Evolutionary conservation across 2,329 filamentous ascomycete genomes (phyloP).

Genomic region (Nemania sp.): DNA sequence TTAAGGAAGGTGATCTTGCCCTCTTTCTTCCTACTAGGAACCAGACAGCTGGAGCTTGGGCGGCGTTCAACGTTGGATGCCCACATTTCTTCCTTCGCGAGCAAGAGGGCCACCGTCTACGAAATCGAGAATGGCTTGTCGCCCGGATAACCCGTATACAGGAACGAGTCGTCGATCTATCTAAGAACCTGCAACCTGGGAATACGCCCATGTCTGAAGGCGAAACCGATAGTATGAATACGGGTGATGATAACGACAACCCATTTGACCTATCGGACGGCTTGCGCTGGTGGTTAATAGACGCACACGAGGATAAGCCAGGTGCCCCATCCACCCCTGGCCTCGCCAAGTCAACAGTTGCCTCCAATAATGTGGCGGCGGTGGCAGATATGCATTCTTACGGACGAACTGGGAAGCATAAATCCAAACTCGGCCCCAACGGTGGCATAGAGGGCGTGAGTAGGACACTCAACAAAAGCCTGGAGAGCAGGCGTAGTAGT

Average conservation of each 20-base stretch:
- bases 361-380: constrained; percentile 83
- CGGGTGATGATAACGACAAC: constrained; percentile 83
- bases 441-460: constrained; percentile 72
- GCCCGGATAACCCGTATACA: constrained; percentile 90
- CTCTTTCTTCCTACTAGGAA: constrained; percentile 93
- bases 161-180: constrained; percentile 90
- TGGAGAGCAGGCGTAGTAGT: constrained; percentile 89
- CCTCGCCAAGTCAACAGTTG: constrained; percentile 87
- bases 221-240: constrained; percentile 54
- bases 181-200: constrained; percentile 65
- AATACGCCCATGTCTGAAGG: constrained; percentile 46
- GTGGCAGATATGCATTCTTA: constrained; percentile 70
- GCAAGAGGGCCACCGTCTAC: constrained; percentile 83
- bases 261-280: constrained; percentile 96
- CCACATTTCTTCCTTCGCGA: constrained; percentile 97
- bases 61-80: constrained; percentile 96
- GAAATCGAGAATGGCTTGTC: constrained; percentile 91
- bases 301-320: constrained; percentile 90
- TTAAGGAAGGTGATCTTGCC: constrained; percentile 94
- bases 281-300: constrained; percentile 92
- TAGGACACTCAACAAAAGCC: constrained; percentile 79
- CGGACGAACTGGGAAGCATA: constrained; percentile 45
- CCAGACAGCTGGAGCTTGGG: constrained; percentile 93
- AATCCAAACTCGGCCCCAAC: constrained; percentile 49
- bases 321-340: constrained; percentile 91